phyloP scores from a whole-genome alignment of 1,139 yeast genomes.

The Diutina rugosa region DNA sequence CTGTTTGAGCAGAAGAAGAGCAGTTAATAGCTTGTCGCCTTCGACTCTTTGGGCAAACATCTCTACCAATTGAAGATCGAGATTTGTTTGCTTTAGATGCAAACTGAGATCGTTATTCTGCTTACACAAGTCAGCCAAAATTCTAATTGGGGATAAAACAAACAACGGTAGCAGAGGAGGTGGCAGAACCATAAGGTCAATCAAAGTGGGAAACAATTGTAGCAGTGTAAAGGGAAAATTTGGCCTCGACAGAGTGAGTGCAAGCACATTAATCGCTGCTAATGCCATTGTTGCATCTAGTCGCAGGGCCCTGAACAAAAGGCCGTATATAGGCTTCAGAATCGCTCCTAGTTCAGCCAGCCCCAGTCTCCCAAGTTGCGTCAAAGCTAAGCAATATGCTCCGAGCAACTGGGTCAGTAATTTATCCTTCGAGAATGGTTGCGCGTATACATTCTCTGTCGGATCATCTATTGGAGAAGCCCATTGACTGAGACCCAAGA shows the following conservation, averaged over 20 bases:
- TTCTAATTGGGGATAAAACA: background rate
- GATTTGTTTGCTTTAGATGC: background rate
- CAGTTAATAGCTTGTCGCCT: background rate
- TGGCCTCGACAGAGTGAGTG: background rate
- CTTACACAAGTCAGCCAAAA: background rate
- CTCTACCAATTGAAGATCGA: background rate
- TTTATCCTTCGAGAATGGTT: background rate
- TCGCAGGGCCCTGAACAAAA: background rate
- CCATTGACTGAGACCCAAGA: background rate
- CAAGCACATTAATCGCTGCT: background rate
- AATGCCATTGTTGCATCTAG: background rate
- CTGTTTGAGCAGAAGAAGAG: background rate
- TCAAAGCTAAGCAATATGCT: background rate
- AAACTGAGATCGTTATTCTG: background rate
- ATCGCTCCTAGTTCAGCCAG: background rate
- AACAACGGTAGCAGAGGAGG: background rate
- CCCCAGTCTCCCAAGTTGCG: background rate
- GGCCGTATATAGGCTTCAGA: background rate
- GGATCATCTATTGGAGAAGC: background rate
- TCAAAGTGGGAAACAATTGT: background rate
- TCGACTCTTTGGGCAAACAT: background rate
- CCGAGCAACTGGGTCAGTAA: background rate
- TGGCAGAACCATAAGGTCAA: background rate
- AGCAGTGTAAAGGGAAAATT: background rate
- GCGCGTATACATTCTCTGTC: background rate